Conservation (phyloP, 768 basidiomycete species). For the Amanita pallidorosea region DNA sequence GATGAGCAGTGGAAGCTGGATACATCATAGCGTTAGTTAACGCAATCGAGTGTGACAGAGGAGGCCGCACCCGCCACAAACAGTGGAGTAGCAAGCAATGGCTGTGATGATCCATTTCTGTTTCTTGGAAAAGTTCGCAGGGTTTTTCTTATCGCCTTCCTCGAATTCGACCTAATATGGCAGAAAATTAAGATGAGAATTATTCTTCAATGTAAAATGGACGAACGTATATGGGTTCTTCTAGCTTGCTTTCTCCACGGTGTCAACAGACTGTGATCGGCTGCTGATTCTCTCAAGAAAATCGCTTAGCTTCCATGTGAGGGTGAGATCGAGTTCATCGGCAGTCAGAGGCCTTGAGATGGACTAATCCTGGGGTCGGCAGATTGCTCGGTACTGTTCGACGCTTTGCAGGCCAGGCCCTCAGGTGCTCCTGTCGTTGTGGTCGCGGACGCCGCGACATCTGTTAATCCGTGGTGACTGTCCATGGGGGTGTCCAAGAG, state of each 20-base stretch:
- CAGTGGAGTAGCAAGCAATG: slow-evolving; percentile 36
- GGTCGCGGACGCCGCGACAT: not conserved
- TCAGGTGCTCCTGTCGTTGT: slow-evolving; percentile 8
- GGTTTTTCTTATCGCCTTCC: slow-evolving; percentile 25
- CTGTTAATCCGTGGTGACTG: not conserved
- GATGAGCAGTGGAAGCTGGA: slow-evolving; percentile 38
- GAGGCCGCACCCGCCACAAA: slow-evolving; percentile 30
- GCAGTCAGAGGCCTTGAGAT: slow-evolving; percentile 15
- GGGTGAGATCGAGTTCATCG: slow-evolving; percentile 21
- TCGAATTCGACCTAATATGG: not conserved
- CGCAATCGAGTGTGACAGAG: not conserved
- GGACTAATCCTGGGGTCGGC: slow-evolving; percentile 28
- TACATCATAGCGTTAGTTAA: not conserved
- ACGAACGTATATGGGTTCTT: not conserved
- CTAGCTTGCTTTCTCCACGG: not conserved
- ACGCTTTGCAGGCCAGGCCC: slow-evolving; percentile 16
- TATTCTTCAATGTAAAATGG: not conserved
- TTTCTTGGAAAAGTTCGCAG: slow-evolving; percentile 22
- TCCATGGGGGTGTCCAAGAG: no score
- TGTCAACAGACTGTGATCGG: not conserved
- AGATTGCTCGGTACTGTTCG: slow-evolving; percentile 20
- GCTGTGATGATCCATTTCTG: slow-evolving; percentile 21
- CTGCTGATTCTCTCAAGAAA: slow-evolving; percentile 13
- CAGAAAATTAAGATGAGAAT: not conserved
- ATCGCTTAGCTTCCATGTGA: slow-evolving; percentile 20